These are phyloP conservation scores for Ophiostoma populinum DNA, from an alignment of 2,329 filamentous ascomycete genomes.

Conservation along the genomic window DNA sequence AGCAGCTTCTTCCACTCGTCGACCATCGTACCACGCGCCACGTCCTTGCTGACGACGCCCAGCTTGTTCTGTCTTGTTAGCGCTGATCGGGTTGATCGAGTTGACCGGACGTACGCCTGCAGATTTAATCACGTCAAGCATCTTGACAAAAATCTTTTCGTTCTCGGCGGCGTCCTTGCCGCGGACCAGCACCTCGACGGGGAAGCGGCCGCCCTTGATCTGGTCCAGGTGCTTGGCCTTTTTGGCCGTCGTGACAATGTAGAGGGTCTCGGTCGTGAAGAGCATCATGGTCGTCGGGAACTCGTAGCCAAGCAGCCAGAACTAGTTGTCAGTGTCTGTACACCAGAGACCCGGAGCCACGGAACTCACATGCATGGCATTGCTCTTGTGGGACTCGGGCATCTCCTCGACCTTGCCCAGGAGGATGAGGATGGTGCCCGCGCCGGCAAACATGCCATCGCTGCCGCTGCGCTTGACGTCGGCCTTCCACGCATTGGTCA, in stretches of 20 bases:
- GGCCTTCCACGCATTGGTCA: constrained; percentile 86
- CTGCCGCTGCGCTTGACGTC: constrained; percentile 73
- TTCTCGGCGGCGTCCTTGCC: constrained; percentile 87
- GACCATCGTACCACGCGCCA: constrained; percentile 70
- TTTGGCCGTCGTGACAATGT: constrained; percentile 89
- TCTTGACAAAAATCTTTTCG: constrained; percentile 72
- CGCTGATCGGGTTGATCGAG: background rate
- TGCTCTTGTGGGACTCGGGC: constrained; percentile 83
- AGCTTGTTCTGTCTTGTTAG: constrained; percentile 86
- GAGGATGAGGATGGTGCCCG: constrained; percentile 68
- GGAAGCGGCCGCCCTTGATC: constrained; percentile 80
- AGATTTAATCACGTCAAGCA: constrained; percentile 71
- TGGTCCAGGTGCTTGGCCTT: constrained; percentile 94
- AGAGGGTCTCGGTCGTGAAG: constrained; percentile 72
- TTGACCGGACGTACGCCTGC: constrained; percentile 49
- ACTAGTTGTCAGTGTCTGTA: constrained; percentile 33
- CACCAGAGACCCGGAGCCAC: too few relatives aligned
- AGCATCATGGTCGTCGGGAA: constrained; percentile 93
- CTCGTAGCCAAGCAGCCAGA: constrained; percentile 97
- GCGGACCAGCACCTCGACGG: constrained; percentile 78
- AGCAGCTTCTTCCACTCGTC: constrained; percentile 90
- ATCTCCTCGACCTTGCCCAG: constrained; percentile 92
- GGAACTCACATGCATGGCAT: constrained; percentile 66
- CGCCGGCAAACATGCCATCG: constrained; percentile 73
- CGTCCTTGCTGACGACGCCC: constrained; percentile 71